Base-by-base conservation (phyloP, 2,329 filamentous ascomycete species). In the Xylariaceae sp. region DNA sequence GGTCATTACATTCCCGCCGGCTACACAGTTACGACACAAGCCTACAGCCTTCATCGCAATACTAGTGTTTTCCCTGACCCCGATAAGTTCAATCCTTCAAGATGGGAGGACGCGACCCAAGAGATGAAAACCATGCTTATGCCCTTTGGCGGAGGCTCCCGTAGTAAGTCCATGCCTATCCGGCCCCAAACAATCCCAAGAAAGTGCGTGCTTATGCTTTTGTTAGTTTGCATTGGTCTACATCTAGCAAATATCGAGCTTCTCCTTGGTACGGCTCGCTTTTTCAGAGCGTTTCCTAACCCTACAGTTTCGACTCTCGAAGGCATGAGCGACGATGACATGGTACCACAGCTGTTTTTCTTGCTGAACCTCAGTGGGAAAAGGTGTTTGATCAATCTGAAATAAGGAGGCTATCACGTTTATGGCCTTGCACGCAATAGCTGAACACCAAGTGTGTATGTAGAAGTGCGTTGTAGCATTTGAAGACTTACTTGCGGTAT, bases 211-310 rank as follows among this genome's bases (percentile, higher is more conserved):
- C 28, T 53, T 46, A n/a, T 16, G 4, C 10, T 16, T 36, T 38
- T 10, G 1, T 5, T 45, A 69, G 66, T 63, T 4, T 84, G 81
- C 54, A 67, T 84, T 13, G 80, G 80, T 2, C 67, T 80, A 16
- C 77, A 83, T 52, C 70, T 84, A 10, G 80, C 80, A 0, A 69
- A 71, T 13, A 77, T 81, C 65, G 79, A 83, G 56, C 60, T 83
- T 18, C 69, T 78, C 3, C 70, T 80, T 42, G 76, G 71, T 0
- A 68, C 71, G 2, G 75, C 78, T 0, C 68, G 72, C 11, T 79
- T 83, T 63, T 80, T 82, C 63, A 61, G 55, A 14, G 34, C 53
- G 6, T 70, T 67, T 22, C 66, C 66, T 1, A 56, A 65, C 18
- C 63, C 65, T 6, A 60, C 42, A 17, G 48, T 66, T 12, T 68